These are phyloP conservation scores for Beta vulgaris DNA, from an alignment of 148 eudicot species.

Conservation along the genomic window DNA sequence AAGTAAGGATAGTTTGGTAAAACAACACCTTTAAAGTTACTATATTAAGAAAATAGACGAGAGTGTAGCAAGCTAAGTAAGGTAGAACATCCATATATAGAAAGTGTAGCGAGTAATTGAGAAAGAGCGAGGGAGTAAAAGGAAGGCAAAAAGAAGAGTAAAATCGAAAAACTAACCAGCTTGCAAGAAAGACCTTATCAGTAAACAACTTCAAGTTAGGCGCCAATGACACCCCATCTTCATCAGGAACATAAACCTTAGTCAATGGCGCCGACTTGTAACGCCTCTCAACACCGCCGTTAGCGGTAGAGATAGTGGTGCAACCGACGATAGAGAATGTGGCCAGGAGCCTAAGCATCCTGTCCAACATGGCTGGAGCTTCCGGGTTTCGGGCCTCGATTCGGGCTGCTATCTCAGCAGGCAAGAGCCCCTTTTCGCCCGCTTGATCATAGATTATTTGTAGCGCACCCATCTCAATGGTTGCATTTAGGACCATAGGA, in stretches of 20 bases:
- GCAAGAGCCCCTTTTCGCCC: not conserved
- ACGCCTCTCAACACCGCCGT: conserved; percentile 23
- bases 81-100: too few species aligned
- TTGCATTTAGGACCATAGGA: conserved; percentile 27
- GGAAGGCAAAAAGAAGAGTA: too few species aligned
- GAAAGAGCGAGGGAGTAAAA: too few species aligned
- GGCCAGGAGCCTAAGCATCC: conserved; percentile 24
- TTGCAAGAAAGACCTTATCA: conserved; percentile 18
- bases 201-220: conserved; percentile 19
- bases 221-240: conserved; percentile 26
- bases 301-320: not conserved
- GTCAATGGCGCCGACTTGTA: conserved; percentile 15
- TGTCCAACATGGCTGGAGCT: conserved; percentile 26
- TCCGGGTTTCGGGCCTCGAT: conserved; percentile 19
- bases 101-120: too few species aligned
- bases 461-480: conserved; percentile 20
- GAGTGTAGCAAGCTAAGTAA: too few species aligned
- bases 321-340: conserved; percentile 19
- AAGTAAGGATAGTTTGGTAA: too few species aligned
- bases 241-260: conserved; percentile 20
- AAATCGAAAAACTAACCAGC: conserved; percentile 14
- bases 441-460: conserved; percentile 10
- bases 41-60: too few species aligned
- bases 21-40: too few species aligned
- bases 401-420: not conserved